Evolutionary conservation across 2,329 filamentous ascomycete genomes (phyloP).

Genomic region (Pezicula rhizophila): DNA sequence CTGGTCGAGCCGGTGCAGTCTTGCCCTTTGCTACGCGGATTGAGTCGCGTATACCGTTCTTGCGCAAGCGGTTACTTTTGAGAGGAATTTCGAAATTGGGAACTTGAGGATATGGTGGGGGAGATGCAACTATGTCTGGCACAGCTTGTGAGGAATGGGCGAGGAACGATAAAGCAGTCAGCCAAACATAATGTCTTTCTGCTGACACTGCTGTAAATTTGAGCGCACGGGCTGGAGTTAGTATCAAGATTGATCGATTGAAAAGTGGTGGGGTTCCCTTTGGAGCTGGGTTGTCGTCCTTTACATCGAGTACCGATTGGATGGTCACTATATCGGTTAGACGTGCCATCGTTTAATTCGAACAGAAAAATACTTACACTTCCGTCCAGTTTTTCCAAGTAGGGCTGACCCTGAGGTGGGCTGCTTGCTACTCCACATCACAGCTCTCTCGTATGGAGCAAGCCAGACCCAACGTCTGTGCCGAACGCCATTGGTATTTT

Average conservation of each 20-base stretch:
- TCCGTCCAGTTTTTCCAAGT: constrained; percentile 90
- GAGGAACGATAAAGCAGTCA: constrained; percentile 90
- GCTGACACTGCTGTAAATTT: constrained; percentile 84
- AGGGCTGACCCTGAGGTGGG: constrained; percentile 80
- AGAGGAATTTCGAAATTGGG: constrained; percentile 40
- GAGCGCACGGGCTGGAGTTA: constrained; percentile 86
- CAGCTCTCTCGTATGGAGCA: constrained; percentile 88
- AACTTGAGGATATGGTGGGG: constrained; percentile 46
- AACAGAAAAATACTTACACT: constrained; percentile 58
- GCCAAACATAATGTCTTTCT: constrained; percentile 90
- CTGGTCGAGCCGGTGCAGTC: constrained; percentile 29
- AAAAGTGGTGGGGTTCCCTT: constrained; percentile 64
- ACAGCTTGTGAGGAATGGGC: constrained; percentile 81
- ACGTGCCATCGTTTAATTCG: constrained; percentile 8
- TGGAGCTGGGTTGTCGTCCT: constrained; percentile 82
- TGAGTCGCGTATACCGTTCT: constrained; percentile 69
- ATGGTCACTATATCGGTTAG: constrained; percentile 64
- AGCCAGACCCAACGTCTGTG: constrained; percentile 99
- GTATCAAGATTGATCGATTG: constrained; percentile 88
- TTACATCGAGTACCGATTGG: constrained; percentile 94
- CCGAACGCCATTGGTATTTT: constrained; percentile 59
- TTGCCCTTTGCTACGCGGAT: constrained; percentile 79
- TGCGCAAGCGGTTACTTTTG: constrained; percentile 27
- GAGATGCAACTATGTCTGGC: constrained; percentile 61
- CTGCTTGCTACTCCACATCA: constrained; percentile 98